Conservation (phyloP, 176 grass and related monocot species). For the Rhynchospora breviuscula region DNA sequence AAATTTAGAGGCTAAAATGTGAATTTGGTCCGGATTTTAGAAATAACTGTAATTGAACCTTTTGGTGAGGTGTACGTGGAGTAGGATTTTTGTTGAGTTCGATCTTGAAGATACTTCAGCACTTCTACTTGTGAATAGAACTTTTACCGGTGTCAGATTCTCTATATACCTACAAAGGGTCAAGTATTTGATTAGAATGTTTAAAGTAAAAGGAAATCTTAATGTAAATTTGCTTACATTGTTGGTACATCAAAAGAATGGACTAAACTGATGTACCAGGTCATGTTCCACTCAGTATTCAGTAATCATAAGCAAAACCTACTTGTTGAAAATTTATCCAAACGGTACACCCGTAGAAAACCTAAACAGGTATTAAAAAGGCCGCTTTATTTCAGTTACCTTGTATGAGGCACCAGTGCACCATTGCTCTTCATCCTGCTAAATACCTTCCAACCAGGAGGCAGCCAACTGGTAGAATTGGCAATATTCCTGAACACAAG, state of each 20-base stretch:
- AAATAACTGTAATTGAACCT: neutral
- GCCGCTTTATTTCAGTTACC: neutral
- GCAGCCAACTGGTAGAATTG: no score
- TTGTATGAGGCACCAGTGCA: neutral
- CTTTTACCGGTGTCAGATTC: neutral
- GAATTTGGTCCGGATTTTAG: neutral
- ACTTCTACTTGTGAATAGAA: neutral
- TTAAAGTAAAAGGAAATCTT: neutral
- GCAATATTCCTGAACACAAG: no score
- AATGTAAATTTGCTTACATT: neutral
- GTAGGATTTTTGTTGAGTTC: neutral
- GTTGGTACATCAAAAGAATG: neutral
- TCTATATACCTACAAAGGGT: neutral
- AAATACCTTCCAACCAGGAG: neutral
- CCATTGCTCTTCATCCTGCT: neutral
- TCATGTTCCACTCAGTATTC: neutral
- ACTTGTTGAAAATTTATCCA: neutral
- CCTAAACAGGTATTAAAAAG: neutral
- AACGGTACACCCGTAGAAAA: neutral
- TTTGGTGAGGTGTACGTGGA: neutral
- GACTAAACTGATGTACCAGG: neutral
- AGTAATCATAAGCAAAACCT: neutral
- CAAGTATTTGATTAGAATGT: conserved; percentile 7
- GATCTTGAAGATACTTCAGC: neutral
- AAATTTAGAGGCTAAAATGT: neutral